These are phyloP conservation scores for Lonicera japonica DNA, from an alignment of 129 eudicot genomes.

Conservation along the genomic window DNA sequence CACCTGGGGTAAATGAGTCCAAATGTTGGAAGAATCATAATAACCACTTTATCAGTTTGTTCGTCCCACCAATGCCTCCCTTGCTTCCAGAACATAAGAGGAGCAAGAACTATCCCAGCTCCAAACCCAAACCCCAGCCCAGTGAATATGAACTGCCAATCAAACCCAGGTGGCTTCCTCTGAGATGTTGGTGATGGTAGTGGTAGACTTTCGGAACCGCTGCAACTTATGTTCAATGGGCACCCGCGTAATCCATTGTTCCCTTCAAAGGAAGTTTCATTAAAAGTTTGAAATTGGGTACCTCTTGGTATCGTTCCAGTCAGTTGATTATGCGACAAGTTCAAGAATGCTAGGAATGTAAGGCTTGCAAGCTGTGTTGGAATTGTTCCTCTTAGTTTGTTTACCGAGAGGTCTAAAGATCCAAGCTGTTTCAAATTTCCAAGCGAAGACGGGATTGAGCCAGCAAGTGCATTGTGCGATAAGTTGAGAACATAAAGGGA, in stretches of 20 bases:
- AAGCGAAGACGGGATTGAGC: slow-evolving; percentile 18
- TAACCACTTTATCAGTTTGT: slow-evolving; percentile 29
- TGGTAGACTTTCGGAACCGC: neutral
- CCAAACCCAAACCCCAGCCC: slow-evolving; percentile 79
- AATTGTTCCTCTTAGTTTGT: slow-evolving; percentile 18
- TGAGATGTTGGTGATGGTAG: neutral
- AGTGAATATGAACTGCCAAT: slow-evolving; percentile 56
- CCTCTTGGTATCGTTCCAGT: slow-evolving; percentile 22
- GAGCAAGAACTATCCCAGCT: slow-evolving; percentile 48
- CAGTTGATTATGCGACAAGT: slow-evolving; percentile 25
- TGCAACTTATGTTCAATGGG: neutral
- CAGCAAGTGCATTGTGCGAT: slow-evolving; percentile 28
- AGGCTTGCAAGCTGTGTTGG: slow-evolving; percentile 14
- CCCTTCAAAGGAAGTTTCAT: slow-evolving; percentile 1
- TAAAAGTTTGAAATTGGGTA: neutral
- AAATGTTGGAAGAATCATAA: slow-evolving; percentile 26
- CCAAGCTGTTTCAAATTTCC: slow-evolving; percentile 18
- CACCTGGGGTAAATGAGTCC: slow-evolving; percentile 30
- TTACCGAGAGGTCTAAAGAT: slow-evolving; percentile 25
- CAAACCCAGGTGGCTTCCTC: neutral
- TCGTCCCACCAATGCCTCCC: slow-evolving; percentile 40
- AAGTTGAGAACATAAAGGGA: slow-evolving; percentile 25
- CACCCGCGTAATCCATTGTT: slow-evolving; percentile 6
- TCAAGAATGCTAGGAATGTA: slow-evolving; percentile 20
- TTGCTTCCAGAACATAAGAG: slow-evolving; percentile 34